A percentile compares a stretch with the other conserved stretches of the same genome.
Conservation (phyloP, 345 rosid genomes). For the Cochlearia excelsa region DNA sequence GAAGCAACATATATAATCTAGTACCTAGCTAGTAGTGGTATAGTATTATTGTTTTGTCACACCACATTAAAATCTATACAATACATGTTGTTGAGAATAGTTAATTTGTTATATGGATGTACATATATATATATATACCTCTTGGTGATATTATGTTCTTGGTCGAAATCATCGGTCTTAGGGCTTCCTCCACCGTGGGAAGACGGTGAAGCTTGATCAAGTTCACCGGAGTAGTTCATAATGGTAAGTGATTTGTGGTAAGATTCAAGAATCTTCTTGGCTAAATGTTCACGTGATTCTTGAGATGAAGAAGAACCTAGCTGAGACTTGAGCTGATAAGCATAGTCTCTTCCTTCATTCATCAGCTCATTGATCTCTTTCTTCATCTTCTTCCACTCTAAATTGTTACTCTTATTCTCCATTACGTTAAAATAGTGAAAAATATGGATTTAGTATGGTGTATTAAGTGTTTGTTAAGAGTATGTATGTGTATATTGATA, state of each 20-base stretch:
- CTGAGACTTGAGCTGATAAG: constrained; percentile 37
- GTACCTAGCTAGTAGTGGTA: background rate
- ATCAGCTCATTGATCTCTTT: constrained; percentile 50
- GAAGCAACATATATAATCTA: background rate
- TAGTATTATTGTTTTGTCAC: background rate
- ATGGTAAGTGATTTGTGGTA: constrained; percentile 60
- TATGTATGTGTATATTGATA: background rate
- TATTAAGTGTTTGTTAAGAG: no score
- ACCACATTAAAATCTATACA: background rate
- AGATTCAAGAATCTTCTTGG: constrained; percentile 52
- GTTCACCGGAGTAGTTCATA: constrained; percentile 33
- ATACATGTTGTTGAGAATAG: background rate
- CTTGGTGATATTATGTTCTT: constrained; percentile 38
- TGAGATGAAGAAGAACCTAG: constrained; percentile 44
- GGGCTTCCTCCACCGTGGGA: constrained; percentile 53
- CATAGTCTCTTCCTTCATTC: constrained; percentile 56
- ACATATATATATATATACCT: constrained; percentile 9
- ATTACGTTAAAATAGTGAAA: constrained; percentile 8
- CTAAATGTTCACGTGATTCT: constrained; percentile 46
- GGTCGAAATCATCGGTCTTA: constrained; percentile 67
- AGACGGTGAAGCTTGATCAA: constrained; percentile 41
- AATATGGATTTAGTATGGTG: background rate
- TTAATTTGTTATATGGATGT: constrained; percentile 12
- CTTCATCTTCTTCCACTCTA: constrained; percentile 54
- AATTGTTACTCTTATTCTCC: constrained; percentile 41